A percentile compares a stretch with the other conserved stretches of the same genome.
Conservation (phyloP, 2,329 filamentous ascomycete species). For the Stemphylium vesicarium region DNA sequence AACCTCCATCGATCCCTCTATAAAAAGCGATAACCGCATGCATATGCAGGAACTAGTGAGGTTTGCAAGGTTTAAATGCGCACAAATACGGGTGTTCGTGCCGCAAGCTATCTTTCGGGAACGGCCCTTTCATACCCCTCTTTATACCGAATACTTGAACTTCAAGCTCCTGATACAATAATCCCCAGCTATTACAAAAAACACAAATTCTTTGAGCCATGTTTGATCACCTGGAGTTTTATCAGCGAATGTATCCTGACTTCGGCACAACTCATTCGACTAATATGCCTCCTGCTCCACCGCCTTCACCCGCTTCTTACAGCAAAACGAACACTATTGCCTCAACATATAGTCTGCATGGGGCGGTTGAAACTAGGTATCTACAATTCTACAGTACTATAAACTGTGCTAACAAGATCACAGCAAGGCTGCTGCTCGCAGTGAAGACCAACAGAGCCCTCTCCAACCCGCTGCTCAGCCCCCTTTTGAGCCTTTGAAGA, state of each 20-base stretch:
- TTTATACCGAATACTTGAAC: not conserved
- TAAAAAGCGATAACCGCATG: not conserved
- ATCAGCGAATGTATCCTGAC: not conserved
- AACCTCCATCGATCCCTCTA: not conserved
- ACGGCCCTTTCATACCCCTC: not conserved
- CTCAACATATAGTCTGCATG: not conserved
- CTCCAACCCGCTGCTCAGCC: not conserved
- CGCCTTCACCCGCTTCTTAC: not conserved
- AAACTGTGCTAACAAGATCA: not conserved
- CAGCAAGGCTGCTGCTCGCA: not conserved
- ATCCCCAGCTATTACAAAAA: not conserved
- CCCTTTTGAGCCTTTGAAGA: not conserved
- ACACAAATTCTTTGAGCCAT: not conserved
- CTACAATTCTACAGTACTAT: not conserved
- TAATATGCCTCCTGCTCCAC: not conserved
- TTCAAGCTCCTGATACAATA: not conserved
- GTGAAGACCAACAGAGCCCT: not conserved
- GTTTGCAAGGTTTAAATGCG: not conserved
- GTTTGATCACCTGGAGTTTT: not conserved
- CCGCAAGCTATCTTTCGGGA: not conserved
- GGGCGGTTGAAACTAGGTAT: not conserved
- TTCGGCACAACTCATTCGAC: not conserved
- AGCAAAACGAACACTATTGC: too few species aligned
- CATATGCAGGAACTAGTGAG: not conserved
- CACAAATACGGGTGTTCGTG: not conserved